Conservation (phyloP, 2,329 filamentous ascomycete species). For the Daldinia sp. region DNA sequence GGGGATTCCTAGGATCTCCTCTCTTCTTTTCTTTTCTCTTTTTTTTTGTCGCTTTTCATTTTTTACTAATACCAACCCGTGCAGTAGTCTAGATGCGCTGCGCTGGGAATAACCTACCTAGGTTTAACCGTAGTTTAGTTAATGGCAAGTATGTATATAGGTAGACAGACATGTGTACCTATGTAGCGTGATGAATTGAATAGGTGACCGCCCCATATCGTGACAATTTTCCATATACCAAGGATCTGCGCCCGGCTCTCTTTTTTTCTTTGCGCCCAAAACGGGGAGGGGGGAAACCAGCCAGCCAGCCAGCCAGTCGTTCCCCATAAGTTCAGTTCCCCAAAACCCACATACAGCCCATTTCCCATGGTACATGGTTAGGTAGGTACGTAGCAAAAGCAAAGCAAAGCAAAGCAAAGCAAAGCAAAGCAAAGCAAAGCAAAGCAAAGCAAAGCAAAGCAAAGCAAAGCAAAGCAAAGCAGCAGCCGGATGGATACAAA, state of each 20-base stretch:
- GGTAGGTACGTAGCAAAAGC: not conserved
- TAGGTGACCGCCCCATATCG: constrained; percentile 31
- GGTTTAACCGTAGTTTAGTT: constrained; percentile 1
- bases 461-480: no score
- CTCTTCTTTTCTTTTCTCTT: no score
- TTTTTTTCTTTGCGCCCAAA: constrained; percentile 40
- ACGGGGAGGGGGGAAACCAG: constrained; percentile 12
- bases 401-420: no score
- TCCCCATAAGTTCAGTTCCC: constrained; percentile 2
- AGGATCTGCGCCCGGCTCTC: constrained; percentile 36
- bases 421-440: no score
- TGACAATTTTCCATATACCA: constrained; percentile 31
- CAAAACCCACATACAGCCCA: constrained; percentile 5
- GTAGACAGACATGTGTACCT: not conserved
- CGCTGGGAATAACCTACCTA: not conserved
- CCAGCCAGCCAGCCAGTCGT: not conserved
- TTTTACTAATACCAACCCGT: constrained; percentile 1
- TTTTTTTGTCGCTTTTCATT: constrained; percentile 1
- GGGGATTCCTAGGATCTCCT: no score
- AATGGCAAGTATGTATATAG: not conserved
- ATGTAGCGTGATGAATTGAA: constrained; percentile 29
- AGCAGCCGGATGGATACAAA: constrained; percentile 1
- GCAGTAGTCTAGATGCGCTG: constrained; percentile 1
- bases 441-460: no score
- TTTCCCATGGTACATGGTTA: constrained; percentile 13